Conservation (phyloP, 768 basidiomycete genomes). For the Tricholoma hemisulphureum region DNA sequence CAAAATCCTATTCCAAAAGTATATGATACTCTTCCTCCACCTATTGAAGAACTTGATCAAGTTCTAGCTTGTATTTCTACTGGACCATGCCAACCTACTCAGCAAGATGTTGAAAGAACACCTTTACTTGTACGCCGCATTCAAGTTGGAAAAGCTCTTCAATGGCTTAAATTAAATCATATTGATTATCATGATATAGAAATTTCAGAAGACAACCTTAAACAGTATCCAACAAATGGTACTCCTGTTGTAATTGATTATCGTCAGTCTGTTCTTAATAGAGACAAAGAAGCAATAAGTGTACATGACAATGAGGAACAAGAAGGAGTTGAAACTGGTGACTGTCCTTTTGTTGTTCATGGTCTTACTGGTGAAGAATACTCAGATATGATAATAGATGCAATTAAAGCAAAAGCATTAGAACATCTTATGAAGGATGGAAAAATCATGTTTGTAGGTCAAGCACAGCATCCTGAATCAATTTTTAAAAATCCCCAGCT, state of each 20-base stretch:
- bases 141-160: background rate
- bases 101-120: background rate
- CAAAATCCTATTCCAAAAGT: background rate
- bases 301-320: slow-evolving; percentile 25
- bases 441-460: too few species aligned
- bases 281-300: slow-evolving; percentile 23
- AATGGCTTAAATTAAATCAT: background rate
- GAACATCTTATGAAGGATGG: slow-evolving; percentile 21
- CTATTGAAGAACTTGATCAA: too few species aligned
- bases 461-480: slow-evolving; percentile 14
- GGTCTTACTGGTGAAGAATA: slow-evolving; percentile 27
- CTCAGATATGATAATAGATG: slow-evolving; percentile 12
- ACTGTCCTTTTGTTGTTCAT: too few species aligned
- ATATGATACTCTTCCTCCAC: background rate
- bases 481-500: too few species aligned
- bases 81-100: background rate
- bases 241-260: slow-evolving; percentile 25
- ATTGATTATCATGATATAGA: slow-evolving; percentile 16
- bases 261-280: slow-evolving; percentile 14
- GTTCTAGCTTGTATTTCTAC: too few species aligned
- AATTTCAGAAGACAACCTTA: slow-evolving; percentile 27
- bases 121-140: background rate
- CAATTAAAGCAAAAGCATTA: slow-evolving; percentile 22
- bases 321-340: too few species aligned
- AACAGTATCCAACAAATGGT: slow-evolving; percentile 18